These are phyloP conservation scores for Solanum sejunctum DNA, from an alignment of 257 asterid species.

Conservation along the genomic window DNA sequence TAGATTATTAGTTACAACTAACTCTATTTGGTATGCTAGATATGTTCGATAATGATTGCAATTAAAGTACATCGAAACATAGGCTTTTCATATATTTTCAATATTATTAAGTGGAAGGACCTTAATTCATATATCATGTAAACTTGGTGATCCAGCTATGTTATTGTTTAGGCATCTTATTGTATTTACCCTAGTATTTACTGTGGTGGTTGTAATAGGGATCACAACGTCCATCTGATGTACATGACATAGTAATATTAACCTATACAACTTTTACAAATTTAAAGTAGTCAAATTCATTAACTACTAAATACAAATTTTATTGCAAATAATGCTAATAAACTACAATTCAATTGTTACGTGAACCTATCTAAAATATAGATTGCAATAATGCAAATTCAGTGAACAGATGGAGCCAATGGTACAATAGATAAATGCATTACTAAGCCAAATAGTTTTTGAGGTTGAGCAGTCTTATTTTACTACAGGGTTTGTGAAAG, in stretches of 20 bases:
- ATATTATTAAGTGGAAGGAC: neutral
- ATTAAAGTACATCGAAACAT: neutral
- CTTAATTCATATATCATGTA: neutral
- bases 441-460: neutral
- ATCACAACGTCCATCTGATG: neutral
- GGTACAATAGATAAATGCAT: neutral
- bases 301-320: neutral
- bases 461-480: neutral
- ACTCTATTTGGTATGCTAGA: neutral
- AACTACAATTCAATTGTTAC: neutral
- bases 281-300: neutral
- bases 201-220: neutral
- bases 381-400: neutral
- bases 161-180: neutral
- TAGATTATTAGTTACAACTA: neutral
- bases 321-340: neutral
- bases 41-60: neutral
- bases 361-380: neutral
- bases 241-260: neutral
- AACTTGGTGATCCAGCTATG: neutral
- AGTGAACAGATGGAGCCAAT: neutral
- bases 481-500: neutral
- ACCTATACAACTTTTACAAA: neutral
- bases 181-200: neutral
- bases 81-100: neutral